Percentiles rank a stretch among this genome's conserved stretches.
Evolutionary conservation across 768 basidiomycete genomes (phyloP).

Genomic region (Mycena vulgaris): DNA sequence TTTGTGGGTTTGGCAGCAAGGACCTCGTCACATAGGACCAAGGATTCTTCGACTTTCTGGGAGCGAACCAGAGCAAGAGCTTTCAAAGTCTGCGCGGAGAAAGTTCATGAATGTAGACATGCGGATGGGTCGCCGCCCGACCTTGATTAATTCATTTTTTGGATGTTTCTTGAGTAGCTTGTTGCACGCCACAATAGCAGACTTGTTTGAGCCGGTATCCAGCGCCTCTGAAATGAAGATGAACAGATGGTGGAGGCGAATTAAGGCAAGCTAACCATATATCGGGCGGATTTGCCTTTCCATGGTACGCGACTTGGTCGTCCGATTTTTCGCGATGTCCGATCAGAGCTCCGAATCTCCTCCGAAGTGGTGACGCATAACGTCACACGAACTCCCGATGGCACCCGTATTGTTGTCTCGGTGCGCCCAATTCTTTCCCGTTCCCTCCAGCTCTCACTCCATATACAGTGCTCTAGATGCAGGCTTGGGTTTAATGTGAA

Average conservation of each 20-base stretch:
- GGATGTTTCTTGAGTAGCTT: conserved; percentile 91
- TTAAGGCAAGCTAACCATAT: conserved; percentile 70
- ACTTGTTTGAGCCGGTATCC: conserved; percentile 90
- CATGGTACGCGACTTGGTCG: conserved; percentile 50
- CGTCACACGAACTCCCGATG: too few relatives aligned
- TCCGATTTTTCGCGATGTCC: conserved; percentile 17
- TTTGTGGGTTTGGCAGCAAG: conserved; percentile 80
- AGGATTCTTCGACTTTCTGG: conserved; percentile 89
- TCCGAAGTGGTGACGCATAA: background rate
- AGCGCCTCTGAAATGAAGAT: conserved; percentile 73
- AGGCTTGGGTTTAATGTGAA: conserved; percentile 74
- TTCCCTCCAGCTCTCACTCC: conserved; percentile 13
- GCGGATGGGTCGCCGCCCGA: conserved; percentile 48
- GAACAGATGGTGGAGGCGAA: conserved; percentile 13
- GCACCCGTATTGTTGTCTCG: conserved; percentile 68
- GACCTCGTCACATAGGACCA: conserved; percentile 85
- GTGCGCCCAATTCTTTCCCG: conserved; percentile 47
- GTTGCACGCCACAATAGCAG: conserved; percentile 87
- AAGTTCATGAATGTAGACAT: conserved; percentile 27
- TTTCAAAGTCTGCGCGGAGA: conserved; percentile 76
- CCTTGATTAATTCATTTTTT: conserved; percentile 81
- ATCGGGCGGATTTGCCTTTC: conserved; percentile 91
- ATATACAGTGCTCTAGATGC: conserved; percentile 74
- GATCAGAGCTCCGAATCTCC: background rate
- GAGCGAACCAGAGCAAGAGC: conserved; percentile 87